Conservation (phyloP, 345 rosid species). For the Alliaria petiolata region DNA sequence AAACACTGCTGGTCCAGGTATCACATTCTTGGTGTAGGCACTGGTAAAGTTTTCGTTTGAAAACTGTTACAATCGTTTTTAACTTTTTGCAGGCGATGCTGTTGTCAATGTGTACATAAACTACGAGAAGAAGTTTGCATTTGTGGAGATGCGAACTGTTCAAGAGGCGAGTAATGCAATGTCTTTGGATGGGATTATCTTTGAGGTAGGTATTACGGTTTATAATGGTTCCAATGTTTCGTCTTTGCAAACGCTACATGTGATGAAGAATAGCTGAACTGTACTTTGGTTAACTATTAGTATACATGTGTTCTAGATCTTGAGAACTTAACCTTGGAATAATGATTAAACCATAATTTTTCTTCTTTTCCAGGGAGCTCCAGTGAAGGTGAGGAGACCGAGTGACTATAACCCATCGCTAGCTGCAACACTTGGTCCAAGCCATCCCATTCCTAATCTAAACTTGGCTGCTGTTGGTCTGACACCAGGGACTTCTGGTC, state of each 20-base stretch:
- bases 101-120: conserved; percentile 45
- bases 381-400: conserved; percentile 53
- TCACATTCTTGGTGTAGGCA: neutral
- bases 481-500: conserved; percentile 39
- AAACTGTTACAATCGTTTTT: neutral
- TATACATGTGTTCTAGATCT: too few relatives aligned
- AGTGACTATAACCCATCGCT: conserved; percentile 51
- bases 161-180: conserved; percentile 45
- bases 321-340: too few relatives aligned
- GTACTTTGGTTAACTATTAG: too few relatives aligned
- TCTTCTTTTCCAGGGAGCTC: conserved; percentile 35
- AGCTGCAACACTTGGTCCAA: conserved; percentile 53
- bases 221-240: neutral
- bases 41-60: neutral
- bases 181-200: conserved; percentile 43
- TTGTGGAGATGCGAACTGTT: conserved; percentile 48
- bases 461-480: conserved; percentile 54
- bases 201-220: conserved; percentile 28
- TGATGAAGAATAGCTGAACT: neutral
- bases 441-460: conserved; percentile 45
- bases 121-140: conserved; percentile 45
- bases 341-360: neutral
- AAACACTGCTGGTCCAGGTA: conserved; percentile 55
- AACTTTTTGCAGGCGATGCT: conserved; percentile 36
- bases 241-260: neutral